A percentile compares a stretch with the other conserved stretches of the same genome.
phyloP scores from a whole-genome alignment of 2,329 filamentous ascomycete genomes.

The Microthyrium microscopicum region DNA sequence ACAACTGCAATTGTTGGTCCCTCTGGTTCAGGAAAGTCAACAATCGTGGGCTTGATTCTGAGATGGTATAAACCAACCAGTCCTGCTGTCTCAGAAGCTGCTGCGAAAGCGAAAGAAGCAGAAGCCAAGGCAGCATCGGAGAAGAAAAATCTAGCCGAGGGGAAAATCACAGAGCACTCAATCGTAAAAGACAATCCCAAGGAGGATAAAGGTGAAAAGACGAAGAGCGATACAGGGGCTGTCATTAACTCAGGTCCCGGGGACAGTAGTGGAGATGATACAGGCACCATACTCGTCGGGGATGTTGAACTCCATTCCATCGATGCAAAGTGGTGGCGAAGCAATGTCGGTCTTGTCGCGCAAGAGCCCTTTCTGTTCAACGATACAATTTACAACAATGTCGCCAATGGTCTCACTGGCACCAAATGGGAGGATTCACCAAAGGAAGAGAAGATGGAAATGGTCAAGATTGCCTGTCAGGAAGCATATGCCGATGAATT shows the following conservation, averaged over 20 bases:
- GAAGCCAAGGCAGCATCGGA: constrained; percentile 1
- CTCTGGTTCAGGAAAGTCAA: constrained; percentile 59
- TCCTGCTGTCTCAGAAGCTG: too few relatives aligned
- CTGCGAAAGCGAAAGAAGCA: not conserved
- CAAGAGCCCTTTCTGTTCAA: constrained; percentile 26
- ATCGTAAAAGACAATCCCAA: not conserved
- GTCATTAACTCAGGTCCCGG: constrained; percentile 11
- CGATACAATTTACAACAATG: constrained; percentile 22
- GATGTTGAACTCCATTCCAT: constrained; percentile 15
- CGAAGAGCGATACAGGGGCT: too few relatives aligned
- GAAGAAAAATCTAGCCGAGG: not conserved
- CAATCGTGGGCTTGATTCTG: constrained; percentile 53
- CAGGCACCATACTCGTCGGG: constrained; percentile 17
- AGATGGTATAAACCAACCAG: constrained; percentile 48
- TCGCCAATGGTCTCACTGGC: constrained; percentile 21
- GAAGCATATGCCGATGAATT: constrained; percentile 24
- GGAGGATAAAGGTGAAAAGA: constrained; percentile 6
- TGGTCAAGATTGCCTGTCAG: constrained; percentile 28
- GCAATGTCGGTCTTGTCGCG: constrained; percentile 27
- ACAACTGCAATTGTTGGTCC: constrained; percentile 59
- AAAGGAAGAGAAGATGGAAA: constrained; percentile 37
- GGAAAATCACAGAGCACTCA: not conserved
- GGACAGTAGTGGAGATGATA: constrained; percentile 13
- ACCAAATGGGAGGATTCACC: constrained; percentile 33
- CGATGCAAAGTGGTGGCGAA: constrained; percentile 27